phyloP scores from a whole-genome alignment of 2,329 filamentous ascomycete genomes.

The Claviceps sp. region DNA sequence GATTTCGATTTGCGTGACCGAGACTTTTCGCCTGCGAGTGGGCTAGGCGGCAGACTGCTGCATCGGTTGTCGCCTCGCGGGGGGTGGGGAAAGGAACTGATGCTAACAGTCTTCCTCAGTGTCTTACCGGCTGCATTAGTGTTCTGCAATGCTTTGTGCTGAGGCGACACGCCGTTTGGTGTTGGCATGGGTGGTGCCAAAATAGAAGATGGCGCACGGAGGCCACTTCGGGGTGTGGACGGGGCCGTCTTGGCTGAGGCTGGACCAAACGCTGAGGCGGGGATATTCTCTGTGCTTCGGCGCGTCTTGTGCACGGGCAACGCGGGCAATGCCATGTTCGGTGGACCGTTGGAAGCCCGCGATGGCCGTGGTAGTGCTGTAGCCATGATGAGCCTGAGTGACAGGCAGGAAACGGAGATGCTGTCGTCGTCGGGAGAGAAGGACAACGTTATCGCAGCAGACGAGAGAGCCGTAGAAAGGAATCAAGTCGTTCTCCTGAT shows the following conservation, averaged over 20 bases:
- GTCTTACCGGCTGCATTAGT: slow-evolving; percentile 51
- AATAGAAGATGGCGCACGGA: slow-evolving; percentile 44
- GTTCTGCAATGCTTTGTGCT: slow-evolving; percentile 40
- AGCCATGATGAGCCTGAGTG: slow-evolving; percentile 13
- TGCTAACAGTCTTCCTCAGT: slow-evolving; percentile 79
- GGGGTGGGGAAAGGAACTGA: slow-evolving; percentile 85
- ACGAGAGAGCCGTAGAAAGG: not conserved
- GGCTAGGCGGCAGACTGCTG: slow-evolving; percentile 49
- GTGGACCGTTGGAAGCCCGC: slow-evolving; percentile 55
- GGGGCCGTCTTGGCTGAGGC: slow-evolving; percentile 25
- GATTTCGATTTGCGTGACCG: slow-evolving; percentile 40
- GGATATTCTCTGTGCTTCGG: slow-evolving; percentile 44
- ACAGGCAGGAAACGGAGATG: not conserved
- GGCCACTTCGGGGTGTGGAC: slow-evolving; percentile 40
- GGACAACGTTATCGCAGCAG: not conserved
- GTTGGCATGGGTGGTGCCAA: slow-evolving; percentile 40
- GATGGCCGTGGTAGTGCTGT: slow-evolving; percentile 54
- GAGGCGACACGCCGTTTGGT: slow-evolving; percentile 39
- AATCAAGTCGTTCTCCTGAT: not conserved
- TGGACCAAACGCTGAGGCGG: slow-evolving; percentile 15
- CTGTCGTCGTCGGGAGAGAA: not conserved
- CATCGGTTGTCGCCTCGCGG: slow-evolving; percentile 52
- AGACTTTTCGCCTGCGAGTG: slow-evolving; percentile 38
- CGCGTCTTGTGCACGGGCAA: slow-evolving; percentile 61
- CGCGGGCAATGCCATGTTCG: slow-evolving; percentile 58